phyloP scores from a whole-genome alignment of 148 eudicot genomes.

The Spergularia bocconei region DNA sequence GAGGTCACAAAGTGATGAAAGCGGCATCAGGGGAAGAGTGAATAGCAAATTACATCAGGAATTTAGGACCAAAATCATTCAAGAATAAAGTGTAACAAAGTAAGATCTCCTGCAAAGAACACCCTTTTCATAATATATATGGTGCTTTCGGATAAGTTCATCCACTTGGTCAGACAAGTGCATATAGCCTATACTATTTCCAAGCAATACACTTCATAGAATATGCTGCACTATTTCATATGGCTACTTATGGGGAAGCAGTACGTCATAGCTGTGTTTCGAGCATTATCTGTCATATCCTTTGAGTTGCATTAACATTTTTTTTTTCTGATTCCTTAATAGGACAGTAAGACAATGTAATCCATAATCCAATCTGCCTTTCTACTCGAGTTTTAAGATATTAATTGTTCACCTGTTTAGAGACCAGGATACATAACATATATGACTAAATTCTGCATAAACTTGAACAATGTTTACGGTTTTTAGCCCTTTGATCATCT shows the following conservation, averaged over 20 bases:
- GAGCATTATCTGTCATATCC: neutral
- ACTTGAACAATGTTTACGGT: too few species aligned
- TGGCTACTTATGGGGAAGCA: conserved; percentile 17
- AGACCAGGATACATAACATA: too few species aligned
- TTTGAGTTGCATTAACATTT: neutral
- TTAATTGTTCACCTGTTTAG: too few species aligned
- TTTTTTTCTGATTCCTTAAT: neutral
- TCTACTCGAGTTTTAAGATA: too few species aligned
- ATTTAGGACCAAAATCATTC: conserved; percentile 12
- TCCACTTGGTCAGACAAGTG: conserved; percentile 3
- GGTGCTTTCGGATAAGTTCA: conserved; percentile 5
- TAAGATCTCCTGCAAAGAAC: conserved; percentile 15
- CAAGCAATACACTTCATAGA: neutral
- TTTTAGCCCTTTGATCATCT: too few species aligned
- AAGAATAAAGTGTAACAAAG: conserved; percentile 15
- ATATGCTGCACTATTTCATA: neutral
- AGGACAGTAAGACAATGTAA: neutral
- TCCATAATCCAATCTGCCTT: neutral
- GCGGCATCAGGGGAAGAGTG: neutral
- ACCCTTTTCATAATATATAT: neutral
- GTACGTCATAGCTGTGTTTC: neutral
- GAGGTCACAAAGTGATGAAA: neutral
- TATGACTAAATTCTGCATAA: too few species aligned
- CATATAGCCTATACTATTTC: neutral
- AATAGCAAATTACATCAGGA: neutral